Base-by-base conservation (phyloP, 2,329 filamentous ascomycete species). In the Conoideocrella luteorostrata region DNA sequence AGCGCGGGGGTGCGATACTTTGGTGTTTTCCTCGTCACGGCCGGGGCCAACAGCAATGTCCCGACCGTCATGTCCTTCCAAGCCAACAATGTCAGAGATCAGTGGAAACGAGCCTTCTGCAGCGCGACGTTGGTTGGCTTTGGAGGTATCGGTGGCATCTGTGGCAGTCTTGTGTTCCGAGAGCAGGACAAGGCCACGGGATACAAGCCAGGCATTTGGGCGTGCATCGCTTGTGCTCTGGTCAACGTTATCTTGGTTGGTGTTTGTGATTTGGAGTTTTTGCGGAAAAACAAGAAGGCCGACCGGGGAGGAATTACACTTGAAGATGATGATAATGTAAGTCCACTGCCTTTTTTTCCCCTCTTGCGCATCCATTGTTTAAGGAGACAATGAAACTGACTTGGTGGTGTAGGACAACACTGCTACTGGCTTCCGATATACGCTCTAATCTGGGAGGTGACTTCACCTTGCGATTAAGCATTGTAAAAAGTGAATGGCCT, bases 91-190 rank as follows among this genome's bases (percentile, higher is more conserved):
- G 84, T 94, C 56, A 81, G 86, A 42, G 88, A 87, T 0, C 87
- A 93, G 66, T 94, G 87, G 86, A 94, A 91, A 68, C 79, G 88
- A 38, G 87, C 87, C 1, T 82, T 93, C 52, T 83, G 80, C 60
- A 86, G 80, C 47, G 85, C 87, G 3, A 84, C 82, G 0, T 74
- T 91, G 2, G 84, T 93, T 4, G 84, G 83, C 1, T 79, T 86
- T 39, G 86, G 86, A 7, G 86, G 85, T 3, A 69, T 94, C 21
- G 88, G 88, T 29, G 87, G 88, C 26, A 93, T 93, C 50, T 77
- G 78, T 1, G 86, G 86, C 21, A 79, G 77, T 52, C 69, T 88
- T 45, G 81, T 91, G 10, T 93, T 91, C 65, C 73, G 81, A 52
- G 56, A 65, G 43, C 57, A 80, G 61, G 78, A 82, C 55, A 56